Evolutionary conservation across 2,329 filamentous ascomycete species (phyloP).

Genomic region (Tolypocladium amazonense): DNA sequence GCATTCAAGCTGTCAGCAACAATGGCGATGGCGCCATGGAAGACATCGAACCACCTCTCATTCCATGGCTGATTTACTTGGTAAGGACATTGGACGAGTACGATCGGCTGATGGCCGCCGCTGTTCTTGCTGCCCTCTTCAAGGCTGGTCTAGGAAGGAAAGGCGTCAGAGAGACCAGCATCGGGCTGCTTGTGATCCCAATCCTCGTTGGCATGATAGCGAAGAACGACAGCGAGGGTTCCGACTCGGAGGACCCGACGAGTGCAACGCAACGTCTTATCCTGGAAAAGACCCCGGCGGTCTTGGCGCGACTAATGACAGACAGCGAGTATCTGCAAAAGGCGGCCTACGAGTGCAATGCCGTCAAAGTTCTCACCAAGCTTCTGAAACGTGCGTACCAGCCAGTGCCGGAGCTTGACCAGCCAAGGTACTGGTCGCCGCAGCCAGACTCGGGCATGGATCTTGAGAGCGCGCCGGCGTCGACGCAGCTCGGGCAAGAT

Average conservation of each 20-base stretch:
- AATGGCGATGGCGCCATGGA: conserved; percentile 31
- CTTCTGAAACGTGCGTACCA: conserved; percentile 42
- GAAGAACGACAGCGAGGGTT: conserved; percentile 32
- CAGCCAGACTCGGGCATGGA: conserved; percentile 23
- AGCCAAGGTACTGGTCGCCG: conserved; percentile 28
- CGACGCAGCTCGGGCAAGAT: conserved; percentile 44
- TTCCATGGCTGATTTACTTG: conserved; percentile 62
- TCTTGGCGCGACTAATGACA: conserved; percentile 68
- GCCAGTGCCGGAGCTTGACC: conserved; percentile 22
- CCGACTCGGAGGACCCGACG: conserved; percentile 24
- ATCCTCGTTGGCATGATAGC: conserved; percentile 54
- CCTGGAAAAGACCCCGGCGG: conserved; percentile 60
- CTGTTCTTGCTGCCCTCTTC: conserved; percentile 58
- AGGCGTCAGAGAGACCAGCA: conserved; percentile 45
- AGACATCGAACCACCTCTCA: conserved; percentile 57
- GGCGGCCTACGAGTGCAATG: conserved; percentile 60
- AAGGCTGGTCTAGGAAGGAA: conserved; percentile 56
- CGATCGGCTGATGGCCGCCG: conserved; percentile 57
- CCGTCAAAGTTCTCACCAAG: conserved; percentile 33
- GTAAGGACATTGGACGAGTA: conserved; percentile 46
- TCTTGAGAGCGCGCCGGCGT: conserved; percentile 19
- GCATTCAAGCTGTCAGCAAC: conserved; percentile 13
- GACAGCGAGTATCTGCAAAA: conserved; percentile 74
- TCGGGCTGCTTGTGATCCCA: conserved; percentile 60
- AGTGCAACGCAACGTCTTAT: conserved; percentile 29